Conservation (phyloP, 257 asterid genomes). For the Jasminum sambac region DNA sequence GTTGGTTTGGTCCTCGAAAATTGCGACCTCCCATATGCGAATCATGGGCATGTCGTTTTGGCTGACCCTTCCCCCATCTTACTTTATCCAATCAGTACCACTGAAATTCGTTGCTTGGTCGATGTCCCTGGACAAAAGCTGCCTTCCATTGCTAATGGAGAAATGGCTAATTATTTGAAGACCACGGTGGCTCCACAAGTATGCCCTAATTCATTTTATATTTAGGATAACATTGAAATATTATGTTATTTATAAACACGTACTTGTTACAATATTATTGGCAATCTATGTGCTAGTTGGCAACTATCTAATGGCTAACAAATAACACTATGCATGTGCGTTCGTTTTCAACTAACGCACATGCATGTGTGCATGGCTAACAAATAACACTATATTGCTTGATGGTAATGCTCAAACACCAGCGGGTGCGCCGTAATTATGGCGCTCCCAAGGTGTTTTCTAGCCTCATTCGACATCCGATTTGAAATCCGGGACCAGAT, state of each 20-base stretch:
- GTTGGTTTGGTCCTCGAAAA: constrained; percentile 58
- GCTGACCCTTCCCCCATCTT: constrained; percentile 64
- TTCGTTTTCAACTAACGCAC: constrained; percentile 13
- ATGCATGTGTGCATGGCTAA: no score
- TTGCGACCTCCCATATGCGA: constrained; percentile 51
- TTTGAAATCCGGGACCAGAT: no score
- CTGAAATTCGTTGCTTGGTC: constrained; percentile 64
- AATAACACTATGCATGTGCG: no score
- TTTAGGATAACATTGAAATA: background rate
- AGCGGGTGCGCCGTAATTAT: no score
- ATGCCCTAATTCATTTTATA: constrained; percentile 3
- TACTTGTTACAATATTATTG: no score
- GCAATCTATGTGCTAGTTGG: no score
- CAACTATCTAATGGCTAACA: no score
- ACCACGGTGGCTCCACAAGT: constrained; percentile 69
- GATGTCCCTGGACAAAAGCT: constrained; percentile 63
- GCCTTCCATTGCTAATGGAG: constrained; percentile 63
- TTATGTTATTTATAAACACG: background rate
- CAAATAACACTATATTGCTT: no score
- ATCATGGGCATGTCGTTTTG: constrained; percentile 58
- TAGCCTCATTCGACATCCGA: no score
- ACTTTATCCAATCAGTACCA: constrained; percentile 60
- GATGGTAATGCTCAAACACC: no score
- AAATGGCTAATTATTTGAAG: constrained; percentile 56
- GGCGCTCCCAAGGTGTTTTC: no score